phyloP scores from a whole-genome alignment of 495 filamentous ascomycete species.

The Aspergillus hancockii region DNA sequence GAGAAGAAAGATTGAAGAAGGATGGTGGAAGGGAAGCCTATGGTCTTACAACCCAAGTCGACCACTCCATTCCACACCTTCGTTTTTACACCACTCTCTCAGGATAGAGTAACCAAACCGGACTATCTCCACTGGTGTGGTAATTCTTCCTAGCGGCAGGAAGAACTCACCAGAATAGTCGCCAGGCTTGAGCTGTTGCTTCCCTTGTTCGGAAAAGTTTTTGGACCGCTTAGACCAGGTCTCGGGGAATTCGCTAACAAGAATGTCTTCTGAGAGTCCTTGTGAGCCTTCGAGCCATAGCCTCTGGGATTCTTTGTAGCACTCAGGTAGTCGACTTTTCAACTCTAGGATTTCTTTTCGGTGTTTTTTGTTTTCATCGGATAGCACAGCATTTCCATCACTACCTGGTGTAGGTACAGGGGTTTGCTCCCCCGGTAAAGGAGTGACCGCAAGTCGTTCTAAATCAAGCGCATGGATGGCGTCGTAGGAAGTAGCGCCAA shows the following conservation, averaged over 20 bases:
- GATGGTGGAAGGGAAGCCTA: background rate
- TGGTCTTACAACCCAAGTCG: conserved; percentile 31
- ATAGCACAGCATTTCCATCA: conserved; percentile 33
- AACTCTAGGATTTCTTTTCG: conserved; percentile 43
- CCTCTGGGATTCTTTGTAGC: conserved; percentile 41
- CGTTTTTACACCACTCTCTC: conserved; percentile 47
- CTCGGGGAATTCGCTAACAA: conserved; percentile 43
- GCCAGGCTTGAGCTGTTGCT: conserved; percentile 31
- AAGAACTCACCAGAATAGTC: conserved; percentile 46
- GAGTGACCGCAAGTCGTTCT: conserved; percentile 43
- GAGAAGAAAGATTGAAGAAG: background rate
- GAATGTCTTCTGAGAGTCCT: conserved; percentile 43
- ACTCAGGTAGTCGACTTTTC: conserved; percentile 42
- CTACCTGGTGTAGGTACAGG: conserved; percentile 41
- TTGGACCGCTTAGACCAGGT: conserved; percentile 47
- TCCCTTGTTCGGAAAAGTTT: conserved; percentile 41
- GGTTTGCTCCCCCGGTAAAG: conserved; percentile 42
- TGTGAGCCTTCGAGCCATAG: conserved; percentile 49
- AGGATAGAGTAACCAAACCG: conserved; percentile 47
- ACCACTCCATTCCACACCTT: conserved; percentile 44
- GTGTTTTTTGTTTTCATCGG: conserved; percentile 38
- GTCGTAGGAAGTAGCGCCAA: conserved; percentile 51
- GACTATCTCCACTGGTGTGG: conserved; percentile 47
- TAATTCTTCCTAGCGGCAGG: conserved; percentile 43
- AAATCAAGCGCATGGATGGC: conserved; percentile 47